phyloP scores from a whole-genome alignment of 2,329 filamentous ascomycete genomes.

The Hymenoscyphus infarciens region DNA sequence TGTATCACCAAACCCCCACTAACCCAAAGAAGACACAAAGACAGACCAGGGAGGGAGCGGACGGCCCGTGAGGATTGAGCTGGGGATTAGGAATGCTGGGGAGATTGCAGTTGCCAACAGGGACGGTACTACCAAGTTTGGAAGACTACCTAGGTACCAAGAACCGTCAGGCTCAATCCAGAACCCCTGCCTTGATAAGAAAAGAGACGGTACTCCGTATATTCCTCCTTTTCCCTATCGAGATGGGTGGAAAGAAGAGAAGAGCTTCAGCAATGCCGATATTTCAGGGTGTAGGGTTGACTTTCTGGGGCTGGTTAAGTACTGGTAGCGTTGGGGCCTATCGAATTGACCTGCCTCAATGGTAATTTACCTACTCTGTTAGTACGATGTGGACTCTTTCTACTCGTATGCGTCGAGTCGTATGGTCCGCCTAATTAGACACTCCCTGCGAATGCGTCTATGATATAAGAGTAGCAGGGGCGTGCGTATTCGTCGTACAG shows the following conservation, averaged over 20 bases:
- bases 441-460: constrained; percentile 4
- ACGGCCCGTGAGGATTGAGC: not conserved
- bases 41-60: not conserved
- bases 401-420: too few species aligned
- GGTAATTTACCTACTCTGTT: constrained; percentile 4
- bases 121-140: too few species aligned
- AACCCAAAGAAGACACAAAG: constrained; percentile 2
- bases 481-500: constrained; percentile 1
- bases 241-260: not conserved
- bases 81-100: not conserved
- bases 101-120: not conserved
- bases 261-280: not conserved
- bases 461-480: not conserved
- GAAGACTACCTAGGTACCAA: too few species aligned
- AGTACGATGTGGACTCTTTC: not conserved
- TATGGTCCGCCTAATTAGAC: not conserved
- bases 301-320: not conserved
- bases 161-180: not conserved
- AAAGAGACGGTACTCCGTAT: not conserved
- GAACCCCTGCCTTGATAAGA: not conserved
- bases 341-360: constrained; percentile 7
- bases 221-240: not conserved
- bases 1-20: constrained; percentile 3
- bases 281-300: not conserved
- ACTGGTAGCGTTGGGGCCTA: not conserved